A percentile compares a stretch with the other conserved stretches of the same genome.
phyloP scores from a whole-genome alignment of 345 rosid genomes.

The Citrus reticulata region DNA sequence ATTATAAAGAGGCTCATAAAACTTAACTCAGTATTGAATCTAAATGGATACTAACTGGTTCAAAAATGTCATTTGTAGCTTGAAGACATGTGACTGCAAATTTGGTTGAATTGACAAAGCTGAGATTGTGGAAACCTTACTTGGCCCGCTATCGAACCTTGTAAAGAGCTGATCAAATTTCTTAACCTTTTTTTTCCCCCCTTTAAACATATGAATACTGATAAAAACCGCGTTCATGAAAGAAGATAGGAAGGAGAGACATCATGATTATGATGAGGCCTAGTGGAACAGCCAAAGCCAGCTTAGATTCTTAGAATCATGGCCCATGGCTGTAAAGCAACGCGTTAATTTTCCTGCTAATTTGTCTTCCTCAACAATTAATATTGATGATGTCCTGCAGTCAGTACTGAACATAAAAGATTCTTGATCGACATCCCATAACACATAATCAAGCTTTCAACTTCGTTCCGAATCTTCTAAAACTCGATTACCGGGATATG shows the following conservation, averaged over 20 bases:
- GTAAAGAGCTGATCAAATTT: not conserved
- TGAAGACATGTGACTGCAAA: not conserved
- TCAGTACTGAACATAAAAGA: not conserved
- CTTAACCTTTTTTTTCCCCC: no score
- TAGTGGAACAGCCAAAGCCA: not conserved
- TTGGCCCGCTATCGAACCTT: not conserved
- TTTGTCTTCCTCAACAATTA: not conserved
- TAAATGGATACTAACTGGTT: no score
- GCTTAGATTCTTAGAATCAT: not conserved
- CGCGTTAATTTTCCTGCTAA: conserved; percentile 2
- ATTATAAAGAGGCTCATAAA: no score
- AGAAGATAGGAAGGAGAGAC: not conserved
- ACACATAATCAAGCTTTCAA: not conserved
- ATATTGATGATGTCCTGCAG: not conserved
- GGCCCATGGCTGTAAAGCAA: no score
- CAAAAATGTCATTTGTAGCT: not conserved
- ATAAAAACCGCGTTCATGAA: no score
- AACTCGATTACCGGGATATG: not conserved
- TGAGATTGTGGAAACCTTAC: not conserved
- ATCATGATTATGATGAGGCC: conserved; percentile 1
- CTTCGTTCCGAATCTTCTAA: not conserved
- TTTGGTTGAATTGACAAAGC: no score
- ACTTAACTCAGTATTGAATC: no score
- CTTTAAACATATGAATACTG: no score
- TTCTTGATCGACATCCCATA: not conserved